phyloP scores from a whole-genome alignment of 225 moss, liverwort and hornwort genomes.

The Lunularia cruciata region DNA sequence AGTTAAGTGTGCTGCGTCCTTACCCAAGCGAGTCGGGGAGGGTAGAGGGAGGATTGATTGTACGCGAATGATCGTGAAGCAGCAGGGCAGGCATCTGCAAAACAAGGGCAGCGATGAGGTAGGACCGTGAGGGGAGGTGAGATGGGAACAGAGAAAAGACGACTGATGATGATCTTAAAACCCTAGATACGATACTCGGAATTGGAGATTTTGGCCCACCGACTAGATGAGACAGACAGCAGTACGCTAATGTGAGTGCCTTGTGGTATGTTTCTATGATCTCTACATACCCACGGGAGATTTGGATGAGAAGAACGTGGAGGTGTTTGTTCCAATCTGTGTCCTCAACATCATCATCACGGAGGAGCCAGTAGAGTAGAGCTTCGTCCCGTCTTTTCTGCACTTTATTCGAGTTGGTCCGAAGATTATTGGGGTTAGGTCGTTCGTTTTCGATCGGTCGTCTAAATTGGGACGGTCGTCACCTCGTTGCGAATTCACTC shows the following conservation, averaged over 20 bases:
- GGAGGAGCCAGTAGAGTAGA: too few relatives aligned
- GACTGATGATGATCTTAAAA: constrained; percentile 3
- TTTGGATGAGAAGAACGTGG: neutral
- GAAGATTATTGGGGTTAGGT: neutral
- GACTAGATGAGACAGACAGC: neutral
- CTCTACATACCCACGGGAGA: neutral
- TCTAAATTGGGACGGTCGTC: too few relatives aligned
- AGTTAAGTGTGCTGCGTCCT: neutral
- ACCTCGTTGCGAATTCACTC: neutral
- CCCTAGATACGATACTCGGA: constrained; percentile 7
- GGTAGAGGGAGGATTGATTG: neutral
- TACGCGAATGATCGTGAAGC: constrained; percentile 8
- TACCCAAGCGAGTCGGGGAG: neutral
- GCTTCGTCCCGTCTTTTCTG: neutral
- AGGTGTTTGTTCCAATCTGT: constrained; percentile 10
- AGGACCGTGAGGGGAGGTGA: neutral
- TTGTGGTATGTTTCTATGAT: constrained; percentile 1
- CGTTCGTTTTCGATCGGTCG: too few relatives aligned
- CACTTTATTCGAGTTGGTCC: neutral
- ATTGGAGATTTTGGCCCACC: constrained; percentile 6
- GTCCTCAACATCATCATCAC: constrained; percentile 1
- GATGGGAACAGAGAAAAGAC: constrained; percentile 12
- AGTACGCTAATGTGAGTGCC: constrained; percentile 4
- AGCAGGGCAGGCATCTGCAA: neutral
- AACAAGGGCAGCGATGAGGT: constrained; percentile 1